Base-by-base conservation (phyloP, 73 alveolate species). In the Stentor coeruleus region DNA sequence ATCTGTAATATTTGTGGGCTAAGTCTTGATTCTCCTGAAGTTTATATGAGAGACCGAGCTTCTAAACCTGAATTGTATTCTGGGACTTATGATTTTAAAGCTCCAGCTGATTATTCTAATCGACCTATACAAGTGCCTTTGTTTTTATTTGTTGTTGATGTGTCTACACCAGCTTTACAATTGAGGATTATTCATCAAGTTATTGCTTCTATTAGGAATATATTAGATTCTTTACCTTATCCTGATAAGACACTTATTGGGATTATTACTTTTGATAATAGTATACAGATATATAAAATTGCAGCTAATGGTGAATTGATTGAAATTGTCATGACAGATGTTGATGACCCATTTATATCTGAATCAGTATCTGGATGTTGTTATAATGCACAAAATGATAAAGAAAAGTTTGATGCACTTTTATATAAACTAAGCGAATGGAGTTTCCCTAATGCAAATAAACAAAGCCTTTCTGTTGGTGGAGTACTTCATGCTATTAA, bases 51-150 rank as follows among this genome's bases (percentile, higher is more conserved):
- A 39, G 11, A 39, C 59, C 35, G 77, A 89, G 39, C 92, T 1
- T 38, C 72, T 26, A 83, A 89, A 31, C 92, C 92, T n/a, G 96
- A 90, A 49, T 76, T 87, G 3, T 73, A 59, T 3, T 79, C 20
- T 37, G 96, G 96, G n/a, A 79, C 92, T 30, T 90, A 90, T 81
- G 96, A 90, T 42, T 90, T 90, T 81, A 60, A 28, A 76, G 96
- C 92, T 1, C 90, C 90, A 6, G 74, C 86, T 31, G 38, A 81
- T 1, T 90, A 87, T 81, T 30, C 83, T 38, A 20, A 14, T 36
- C n/a, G 72, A 33, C 1, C 59, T 14, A 6, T 31, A 1, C 28
- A 49, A 74, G 33, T 30, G 2, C 93, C 90, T 3, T 38, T 49
- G 0, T 90, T 66, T 74, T 81, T 88, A 6, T 81, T 90, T 39